A percentile compares a stretch with the other conserved stretches of the same genome.
These are phyloP conservation scores for Pythium coloratum DNA, from an alignment of 352 stramenopile genomes.

Conservation along the genomic window DNA sequence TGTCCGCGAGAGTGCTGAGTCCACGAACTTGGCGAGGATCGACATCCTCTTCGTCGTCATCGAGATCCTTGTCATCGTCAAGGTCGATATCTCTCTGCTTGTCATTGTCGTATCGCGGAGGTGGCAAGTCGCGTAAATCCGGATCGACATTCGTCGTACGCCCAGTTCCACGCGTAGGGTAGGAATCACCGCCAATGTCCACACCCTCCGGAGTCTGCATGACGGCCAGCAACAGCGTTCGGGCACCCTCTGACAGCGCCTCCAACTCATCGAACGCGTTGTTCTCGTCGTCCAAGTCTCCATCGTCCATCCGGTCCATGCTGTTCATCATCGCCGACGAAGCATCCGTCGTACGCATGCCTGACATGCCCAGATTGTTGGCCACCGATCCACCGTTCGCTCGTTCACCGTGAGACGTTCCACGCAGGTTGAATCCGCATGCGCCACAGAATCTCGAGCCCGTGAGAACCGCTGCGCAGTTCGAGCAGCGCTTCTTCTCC, in stretches of 20 bases:
- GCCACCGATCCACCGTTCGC: conserved; percentile 20
- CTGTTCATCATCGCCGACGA: conserved; percentile 32
- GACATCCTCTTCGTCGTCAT: conserved; percentile 15
- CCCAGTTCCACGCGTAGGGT: conserved; percentile 34
- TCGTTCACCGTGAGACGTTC: conserved; percentile 67
- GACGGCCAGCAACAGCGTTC: conserved; percentile 80
- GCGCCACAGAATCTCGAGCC: conserved; percentile 86
- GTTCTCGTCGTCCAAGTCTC: conserved; percentile 77
- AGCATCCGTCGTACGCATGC: conserved; percentile 13
- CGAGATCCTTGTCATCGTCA: conserved; percentile 17
- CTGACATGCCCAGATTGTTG: conserved; percentile 8
- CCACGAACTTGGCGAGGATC: conserved; percentile 19
- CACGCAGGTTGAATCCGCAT: conserved; percentile 85
- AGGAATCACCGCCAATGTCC: conserved; percentile 73
- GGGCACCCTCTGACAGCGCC: conserved; percentile 81
- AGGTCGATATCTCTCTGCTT: not conserved
- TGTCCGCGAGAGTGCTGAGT: conserved; percentile 14
- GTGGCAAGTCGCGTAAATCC: not conserved
- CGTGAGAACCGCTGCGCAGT: conserved; percentile 83
- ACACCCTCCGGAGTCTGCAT: conserved; percentile 87
- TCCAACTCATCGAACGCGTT: conserved; percentile 85
- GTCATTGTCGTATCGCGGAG: not conserved
- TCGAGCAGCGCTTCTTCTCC: conserved; percentile 84
- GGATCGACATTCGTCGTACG: conserved; percentile 21
- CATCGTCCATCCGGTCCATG: conserved; percentile 43